These are phyloP conservation scores for Aegilops bicornis DNA, from an alignment of 176 grass and related monocot species.

Conservation along the genomic window DNA sequence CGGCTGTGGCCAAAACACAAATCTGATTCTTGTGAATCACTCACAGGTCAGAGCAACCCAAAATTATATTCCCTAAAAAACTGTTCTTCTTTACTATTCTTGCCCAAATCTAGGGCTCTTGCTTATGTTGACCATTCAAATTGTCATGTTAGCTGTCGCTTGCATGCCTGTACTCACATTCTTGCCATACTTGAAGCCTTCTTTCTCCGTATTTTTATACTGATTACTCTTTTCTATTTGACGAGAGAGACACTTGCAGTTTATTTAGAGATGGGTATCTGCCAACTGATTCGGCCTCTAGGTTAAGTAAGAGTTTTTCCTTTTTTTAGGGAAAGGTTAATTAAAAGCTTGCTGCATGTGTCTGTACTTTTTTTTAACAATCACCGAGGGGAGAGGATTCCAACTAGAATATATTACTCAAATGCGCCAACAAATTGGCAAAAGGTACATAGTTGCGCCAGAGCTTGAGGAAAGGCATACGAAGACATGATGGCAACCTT, in stretches of 20 bases:
- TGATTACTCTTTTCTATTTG: not conserved
- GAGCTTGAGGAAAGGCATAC: too few species aligned
- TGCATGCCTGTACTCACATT: slow-evolving; percentile 1
- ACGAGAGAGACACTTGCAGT: slow-evolving; percentile 30
- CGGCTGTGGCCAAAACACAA: slow-evolving; percentile 19
- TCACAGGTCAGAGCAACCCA: slow-evolving; percentile 32
- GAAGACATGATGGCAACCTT: too few species aligned
- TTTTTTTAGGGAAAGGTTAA: not conserved
- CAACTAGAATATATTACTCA: too few species aligned
- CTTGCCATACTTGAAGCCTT: slow-evolving; percentile 30
- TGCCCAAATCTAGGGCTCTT: slow-evolving; percentile 65
- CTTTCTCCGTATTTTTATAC: not conserved
- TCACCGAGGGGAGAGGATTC: too few species aligned
- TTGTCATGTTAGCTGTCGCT: slow-evolving; percentile 17
- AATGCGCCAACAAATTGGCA: too few species aligned
- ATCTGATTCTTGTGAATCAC: slow-evolving; percentile 26
- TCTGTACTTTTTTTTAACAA: not conserved
- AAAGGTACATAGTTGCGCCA: too few species aligned
- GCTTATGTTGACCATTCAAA: slow-evolving; percentile 44
- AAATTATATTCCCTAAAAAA: slow-evolving; percentile 30
- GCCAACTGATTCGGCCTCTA: not conserved
- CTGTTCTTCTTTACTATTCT: slow-evolving; percentile 39
- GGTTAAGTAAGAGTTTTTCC: not conserved
- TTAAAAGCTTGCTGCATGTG: not conserved
- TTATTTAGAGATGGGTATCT: slow-evolving; percentile 31